These are phyloP conservation scores for Lycium barbarum DNA, from an alignment of 257 asterid genomes.

Conservation along the genomic window DNA sequence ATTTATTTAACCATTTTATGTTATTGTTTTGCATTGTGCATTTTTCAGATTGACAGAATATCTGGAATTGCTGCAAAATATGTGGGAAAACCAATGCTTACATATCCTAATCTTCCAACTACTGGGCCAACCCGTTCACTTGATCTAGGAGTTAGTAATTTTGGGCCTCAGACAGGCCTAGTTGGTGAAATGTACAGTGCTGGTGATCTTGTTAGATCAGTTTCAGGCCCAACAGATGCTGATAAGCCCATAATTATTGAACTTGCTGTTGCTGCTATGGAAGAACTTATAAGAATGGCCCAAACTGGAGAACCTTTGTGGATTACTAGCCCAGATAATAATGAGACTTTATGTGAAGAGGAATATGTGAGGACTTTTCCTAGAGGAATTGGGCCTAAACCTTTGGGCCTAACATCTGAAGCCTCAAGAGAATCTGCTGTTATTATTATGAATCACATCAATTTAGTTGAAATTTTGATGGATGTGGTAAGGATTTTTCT, in stretches of 20 bases:
- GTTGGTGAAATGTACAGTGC: constrained; percentile 60
- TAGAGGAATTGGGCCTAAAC: constrained; percentile 93
- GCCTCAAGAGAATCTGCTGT: constrained; percentile 90
- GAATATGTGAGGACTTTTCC: constrained; percentile 79
- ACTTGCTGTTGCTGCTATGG: constrained; percentile 89
- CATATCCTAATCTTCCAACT: constrained; percentile 57
- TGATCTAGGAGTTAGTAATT: constrained; percentile 64
- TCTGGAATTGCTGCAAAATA: constrained; percentile 81
- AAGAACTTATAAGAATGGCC: constrained; percentile 68
- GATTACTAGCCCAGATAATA: constrained; percentile 48
- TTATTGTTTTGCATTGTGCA: not conserved
- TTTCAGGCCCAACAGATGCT: constrained; percentile 64
- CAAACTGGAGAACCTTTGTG: constrained; percentile 73
- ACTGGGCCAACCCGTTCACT: constrained; percentile 52
- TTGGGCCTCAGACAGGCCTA: constrained; percentile 52
- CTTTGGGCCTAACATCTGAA: constrained; percentile 80
- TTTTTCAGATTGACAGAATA: constrained; percentile 66
- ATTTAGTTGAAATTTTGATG: constrained; percentile 89
- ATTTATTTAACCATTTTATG: not conserved
- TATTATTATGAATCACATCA: constrained; percentile 86
- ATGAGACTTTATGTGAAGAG: constrained; percentile 63
- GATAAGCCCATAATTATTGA: constrained; percentile 76
- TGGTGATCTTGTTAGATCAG: constrained; percentile 61
- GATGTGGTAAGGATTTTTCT: constrained; percentile 61
- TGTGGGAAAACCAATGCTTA: constrained; percentile 71